Conservation (phyloP, 2,329 filamentous ascomycete genomes). For the Calonectria hawksworthii region DNA sequence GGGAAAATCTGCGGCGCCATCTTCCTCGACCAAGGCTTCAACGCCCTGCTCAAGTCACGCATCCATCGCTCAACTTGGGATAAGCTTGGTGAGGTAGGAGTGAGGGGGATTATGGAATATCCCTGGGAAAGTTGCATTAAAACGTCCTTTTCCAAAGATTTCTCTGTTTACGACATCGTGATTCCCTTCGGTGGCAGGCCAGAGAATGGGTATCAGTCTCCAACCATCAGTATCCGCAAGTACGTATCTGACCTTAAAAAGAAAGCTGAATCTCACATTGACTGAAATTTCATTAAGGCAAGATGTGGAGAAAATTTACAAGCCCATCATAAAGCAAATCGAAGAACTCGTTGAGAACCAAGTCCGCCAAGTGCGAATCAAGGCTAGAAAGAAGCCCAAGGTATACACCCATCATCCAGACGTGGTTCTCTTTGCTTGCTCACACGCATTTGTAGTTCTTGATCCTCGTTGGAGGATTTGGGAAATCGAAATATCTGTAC, state of each 20-base stretch:
- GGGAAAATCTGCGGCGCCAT: constrained; percentile 57
- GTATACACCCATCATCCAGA: constrained; percentile 28
- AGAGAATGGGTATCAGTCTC: background rate
- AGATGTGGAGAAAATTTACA: constrained; percentile 38
- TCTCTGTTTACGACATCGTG: constrained; percentile 21
- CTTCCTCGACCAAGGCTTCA: constrained; percentile 58
- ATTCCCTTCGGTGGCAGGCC: constrained; percentile 16
- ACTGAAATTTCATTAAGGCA: background rate
- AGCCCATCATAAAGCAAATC: constrained; percentile 41
- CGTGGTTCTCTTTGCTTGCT: background rate
- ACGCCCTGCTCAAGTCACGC: constrained; percentile 41
- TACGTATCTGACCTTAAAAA: background rate
- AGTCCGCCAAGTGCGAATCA: constrained; percentile 38
- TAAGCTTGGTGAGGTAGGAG: constrained; percentile 3
- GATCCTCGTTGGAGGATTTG: constrained; percentile 58
- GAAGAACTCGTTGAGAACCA: constrained; percentile 46
- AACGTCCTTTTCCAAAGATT: constrained; percentile 33
- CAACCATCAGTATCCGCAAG: constrained; percentile 25
- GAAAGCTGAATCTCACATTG: background rate
- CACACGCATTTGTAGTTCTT: constrained; percentile 47
- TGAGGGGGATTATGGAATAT: constrained; percentile 38
- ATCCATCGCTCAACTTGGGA: constrained; percentile 35
- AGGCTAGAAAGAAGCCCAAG: constrained; percentile 45
- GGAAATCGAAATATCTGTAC: constrained; percentile 49
- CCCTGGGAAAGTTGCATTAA: constrained; percentile 51